These are phyloP conservation scores for Saccharomycopsis vini DNA, from an alignment of 805 yeast genomes.

Conservation along the genomic window DNA sequence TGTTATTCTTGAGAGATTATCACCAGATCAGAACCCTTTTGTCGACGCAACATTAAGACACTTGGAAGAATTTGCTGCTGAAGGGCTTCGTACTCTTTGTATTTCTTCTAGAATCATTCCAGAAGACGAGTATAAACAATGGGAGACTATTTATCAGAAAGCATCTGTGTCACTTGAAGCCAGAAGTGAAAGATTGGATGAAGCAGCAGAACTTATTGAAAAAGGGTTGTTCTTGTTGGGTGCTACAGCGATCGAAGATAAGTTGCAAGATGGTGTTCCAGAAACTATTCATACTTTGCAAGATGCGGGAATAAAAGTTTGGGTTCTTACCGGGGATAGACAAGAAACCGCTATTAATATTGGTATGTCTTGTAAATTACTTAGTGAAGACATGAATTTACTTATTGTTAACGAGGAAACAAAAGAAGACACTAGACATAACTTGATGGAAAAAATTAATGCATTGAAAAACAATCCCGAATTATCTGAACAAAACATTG, in stretches of 20 bases:
- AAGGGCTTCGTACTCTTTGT: conserved; percentile 91
- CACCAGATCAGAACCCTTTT: conserved; percentile 61
- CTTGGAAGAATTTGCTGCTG: conserved; percentile 92
- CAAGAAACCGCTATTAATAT: conserved; percentile 98
- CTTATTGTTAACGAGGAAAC: conserved; percentile 81
- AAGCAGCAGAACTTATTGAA: conserved; percentile 85
- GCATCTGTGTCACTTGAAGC: conserved; percentile 79
- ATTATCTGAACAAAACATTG: conserved; percentile 56
- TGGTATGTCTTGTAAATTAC: conserved; percentile 93
- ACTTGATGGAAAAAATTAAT: conserved; percentile 62
- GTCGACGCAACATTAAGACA: conserved; percentile 77
- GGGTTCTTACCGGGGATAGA: conserved; percentile 98
- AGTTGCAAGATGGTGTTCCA: conserved; percentile 96
- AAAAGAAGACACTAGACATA: conserved; percentile 65
- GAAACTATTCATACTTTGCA: conserved; percentile 93
- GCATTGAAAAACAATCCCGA: conserved; percentile 61
- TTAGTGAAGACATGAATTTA: conserved; percentile 93
- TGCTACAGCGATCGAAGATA: conserved; percentile 98
- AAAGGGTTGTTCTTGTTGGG: conserved; percentile 72
- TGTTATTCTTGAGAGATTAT: conserved; percentile 80
- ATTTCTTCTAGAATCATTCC: conserved; percentile 76
- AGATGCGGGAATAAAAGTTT: conserved; percentile 91
- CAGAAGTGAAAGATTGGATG: conserved; percentile 70
- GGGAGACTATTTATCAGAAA: conserved; percentile 59
- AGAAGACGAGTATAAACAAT: conserved; percentile 63